A percentile compares a stretch with the other conserved stretches of the same genome.
These are phyloP conservation scores for Plenodomus tracheiphilus DNA, from an alignment of 2,329 filamentous ascomycete genomes.

Conservation along the genomic window DNA sequence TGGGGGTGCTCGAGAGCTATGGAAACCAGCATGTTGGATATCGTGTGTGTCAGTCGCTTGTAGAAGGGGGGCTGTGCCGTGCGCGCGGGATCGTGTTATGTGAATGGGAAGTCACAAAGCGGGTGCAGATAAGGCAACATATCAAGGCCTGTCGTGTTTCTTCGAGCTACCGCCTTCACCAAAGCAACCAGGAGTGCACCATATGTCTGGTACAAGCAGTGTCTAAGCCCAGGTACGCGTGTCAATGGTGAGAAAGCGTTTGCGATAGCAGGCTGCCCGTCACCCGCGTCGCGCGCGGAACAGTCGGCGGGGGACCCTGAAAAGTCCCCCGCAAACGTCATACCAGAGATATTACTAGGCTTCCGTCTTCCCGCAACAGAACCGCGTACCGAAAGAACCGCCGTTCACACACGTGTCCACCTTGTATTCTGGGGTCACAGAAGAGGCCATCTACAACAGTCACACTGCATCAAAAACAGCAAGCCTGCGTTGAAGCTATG, in stretches of 20 bases:
- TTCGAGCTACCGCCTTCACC: slow-evolving; percentile 2
- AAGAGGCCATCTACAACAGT: not conserved
- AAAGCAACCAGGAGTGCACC: slow-evolving; percentile 12
- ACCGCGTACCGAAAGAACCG: not conserved
- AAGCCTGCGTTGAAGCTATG: not conserved
- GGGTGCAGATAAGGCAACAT: slow-evolving; percentile 24
- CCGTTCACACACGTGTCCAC: not conserved
- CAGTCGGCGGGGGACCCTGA: slow-evolving; percentile 17
- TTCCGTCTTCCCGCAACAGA: not conserved
- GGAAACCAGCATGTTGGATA: slow-evolving; percentile 54
- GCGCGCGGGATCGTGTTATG: slow-evolving; percentile 7
- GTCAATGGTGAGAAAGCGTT: slow-evolving; percentile 26
- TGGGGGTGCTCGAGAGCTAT: slow-evolving; percentile 67
- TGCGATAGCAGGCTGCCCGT: slow-evolving; percentile 18
- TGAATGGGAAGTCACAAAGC: slow-evolving; percentile 19
- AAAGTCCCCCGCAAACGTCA: slow-evolving; percentile 24
- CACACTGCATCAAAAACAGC: not conserved
- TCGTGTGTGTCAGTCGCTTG: not conserved
- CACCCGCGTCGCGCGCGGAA: not conserved
- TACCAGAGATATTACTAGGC: slow-evolving; percentile 2
- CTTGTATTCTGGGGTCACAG: not conserved
- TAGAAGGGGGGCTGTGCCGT: not conserved
- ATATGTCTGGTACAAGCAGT: slow-evolving; percentile 10
- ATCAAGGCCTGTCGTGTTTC: slow-evolving; percentile 8
- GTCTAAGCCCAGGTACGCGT: slow-evolving; percentile 39